A percentile compares a stretch with the other conserved stretches of the same genome.
These are phyloP conservation scores for Pleurotus ostreatus DNA, from an alignment of 768 basidiomycete genomes.

Conservation along the genomic window DNA sequence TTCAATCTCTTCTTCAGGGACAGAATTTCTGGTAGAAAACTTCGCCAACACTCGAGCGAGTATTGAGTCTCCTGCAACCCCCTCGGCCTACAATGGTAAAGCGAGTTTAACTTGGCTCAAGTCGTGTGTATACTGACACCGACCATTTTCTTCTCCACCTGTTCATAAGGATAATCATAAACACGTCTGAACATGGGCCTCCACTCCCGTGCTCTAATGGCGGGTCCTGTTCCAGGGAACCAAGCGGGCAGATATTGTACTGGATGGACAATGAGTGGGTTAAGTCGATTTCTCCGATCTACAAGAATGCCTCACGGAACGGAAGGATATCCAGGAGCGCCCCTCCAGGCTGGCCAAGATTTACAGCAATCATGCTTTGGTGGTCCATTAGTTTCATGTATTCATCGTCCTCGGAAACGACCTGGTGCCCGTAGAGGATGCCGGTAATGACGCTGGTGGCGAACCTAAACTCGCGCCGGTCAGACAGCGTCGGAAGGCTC, in stretches of 20 bases:
- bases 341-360: constrained; percentile 10
- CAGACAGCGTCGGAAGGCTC: too few relatives aligned
- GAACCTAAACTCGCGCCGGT: neutral
- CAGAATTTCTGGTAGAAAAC: neutral
- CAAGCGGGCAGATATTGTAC: constrained; percentile 19
- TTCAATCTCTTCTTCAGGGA: neutral
- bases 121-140: neutral
- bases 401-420: constrained; percentile 16
- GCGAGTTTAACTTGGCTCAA: neutral
- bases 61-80: neutral
- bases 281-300: neutral
- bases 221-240: constrained; percentile 41
- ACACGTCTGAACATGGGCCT: constrained; percentile 26
- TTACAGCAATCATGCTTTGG: constrained; percentile 10
- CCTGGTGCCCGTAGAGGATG: constrained; percentile 19
- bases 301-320: neutral
- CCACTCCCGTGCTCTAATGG: constrained; percentile 31
- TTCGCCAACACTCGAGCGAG: neutral
- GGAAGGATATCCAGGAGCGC: constrained; percentile 15
- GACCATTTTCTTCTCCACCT: constrained; percentile 32
- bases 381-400: constrained; percentile 17
- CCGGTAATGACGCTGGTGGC: constrained; percentile 13
- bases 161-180: constrained; percentile 32
- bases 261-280: neutral
- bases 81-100: neutral